phyloP scores from a whole-genome alignment of 495 filamentous ascomycete genomes.

The Amphirosellinia nigrospora region DNA sequence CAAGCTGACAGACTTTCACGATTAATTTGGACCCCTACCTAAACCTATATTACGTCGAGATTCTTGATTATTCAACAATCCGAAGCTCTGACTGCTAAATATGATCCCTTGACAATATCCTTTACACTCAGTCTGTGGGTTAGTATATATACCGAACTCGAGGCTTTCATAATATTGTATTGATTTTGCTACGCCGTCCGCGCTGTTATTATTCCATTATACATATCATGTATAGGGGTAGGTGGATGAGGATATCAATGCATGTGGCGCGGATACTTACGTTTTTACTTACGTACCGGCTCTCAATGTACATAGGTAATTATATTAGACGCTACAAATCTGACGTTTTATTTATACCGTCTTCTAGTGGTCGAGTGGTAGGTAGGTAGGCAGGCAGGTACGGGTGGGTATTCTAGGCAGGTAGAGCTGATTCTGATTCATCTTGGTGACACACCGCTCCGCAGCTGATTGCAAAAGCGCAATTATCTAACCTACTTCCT shows the following conservation, averaged over 20 bases:
- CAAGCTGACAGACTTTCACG: neutral
- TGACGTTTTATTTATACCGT: neutral
- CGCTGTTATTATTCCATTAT: neutral
- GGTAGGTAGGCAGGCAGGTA: neutral
- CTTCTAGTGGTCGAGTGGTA: neutral
- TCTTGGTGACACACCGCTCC: neutral
- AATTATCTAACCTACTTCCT: neutral
- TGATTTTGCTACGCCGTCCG: too few species aligned
- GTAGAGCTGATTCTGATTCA: neutral
- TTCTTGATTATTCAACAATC: too few species aligned
- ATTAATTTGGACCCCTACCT: too few species aligned
- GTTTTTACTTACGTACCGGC: neutral
- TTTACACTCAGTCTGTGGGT: neutral
- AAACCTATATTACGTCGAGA: too few species aligned
- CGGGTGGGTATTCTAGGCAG: neutral
- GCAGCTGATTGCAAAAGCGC: neutral
- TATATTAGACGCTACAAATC: neutral
- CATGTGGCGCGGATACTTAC: neutral
- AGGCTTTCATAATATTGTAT: neutral
- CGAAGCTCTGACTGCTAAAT: too few species aligned
- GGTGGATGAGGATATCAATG: neutral
- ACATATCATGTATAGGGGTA: neutral
- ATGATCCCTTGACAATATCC: neutral
- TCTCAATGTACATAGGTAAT: too few species aligned
- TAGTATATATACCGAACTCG: neutral